Conservation (phyloP, 306 rosid genomes). For the Ammopiptanthus mongolicus region DNA sequence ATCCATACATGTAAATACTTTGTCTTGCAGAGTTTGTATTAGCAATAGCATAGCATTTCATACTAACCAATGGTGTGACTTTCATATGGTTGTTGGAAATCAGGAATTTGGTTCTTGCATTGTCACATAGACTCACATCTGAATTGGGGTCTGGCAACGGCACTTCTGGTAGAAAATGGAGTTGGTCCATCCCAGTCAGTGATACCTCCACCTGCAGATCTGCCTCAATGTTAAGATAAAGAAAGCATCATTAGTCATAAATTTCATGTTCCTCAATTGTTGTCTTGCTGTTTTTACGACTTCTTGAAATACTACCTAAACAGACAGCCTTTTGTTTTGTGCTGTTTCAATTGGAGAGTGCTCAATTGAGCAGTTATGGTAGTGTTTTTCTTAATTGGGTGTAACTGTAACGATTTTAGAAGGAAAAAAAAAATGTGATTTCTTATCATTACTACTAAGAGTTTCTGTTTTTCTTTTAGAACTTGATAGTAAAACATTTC, state of each 20-base stretch:
- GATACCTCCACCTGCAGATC: conserved; percentile 89
- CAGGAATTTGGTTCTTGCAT: conserved; percentile 92
- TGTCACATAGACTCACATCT: conserved; percentile 88
- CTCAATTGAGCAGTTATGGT: conserved; percentile 19
- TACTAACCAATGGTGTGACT: conserved; percentile 10
- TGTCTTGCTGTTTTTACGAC: conserved; percentile 12
- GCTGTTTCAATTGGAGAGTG: conserved; percentile 22
- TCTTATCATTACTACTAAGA: neutral
- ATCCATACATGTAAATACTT: neutral
- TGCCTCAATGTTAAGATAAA: conserved; percentile 65
- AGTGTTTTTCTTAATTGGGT: conserved; percentile 23
- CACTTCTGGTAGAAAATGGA: conserved; percentile 84
- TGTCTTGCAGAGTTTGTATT: neutral
- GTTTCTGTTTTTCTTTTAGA: neutral
- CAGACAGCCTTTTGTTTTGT: conserved; percentile 16
- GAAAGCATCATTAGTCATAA: conserved; percentile 17
- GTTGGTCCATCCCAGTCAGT: conserved; percentile 64
- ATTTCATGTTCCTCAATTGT: conserved; percentile 8
- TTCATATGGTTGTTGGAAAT: neutral
- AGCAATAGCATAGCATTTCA: neutral
- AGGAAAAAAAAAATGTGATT: conserved; percentile 11
- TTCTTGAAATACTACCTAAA: neutral
- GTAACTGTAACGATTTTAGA: conserved; percentile 6
- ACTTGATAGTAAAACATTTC: neutral
- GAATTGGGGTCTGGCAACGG: conserved; percentile 65